Conservation (phyloP, 352 stramenopile genomes). For the Halophytophthora batemanensis region DNA sequence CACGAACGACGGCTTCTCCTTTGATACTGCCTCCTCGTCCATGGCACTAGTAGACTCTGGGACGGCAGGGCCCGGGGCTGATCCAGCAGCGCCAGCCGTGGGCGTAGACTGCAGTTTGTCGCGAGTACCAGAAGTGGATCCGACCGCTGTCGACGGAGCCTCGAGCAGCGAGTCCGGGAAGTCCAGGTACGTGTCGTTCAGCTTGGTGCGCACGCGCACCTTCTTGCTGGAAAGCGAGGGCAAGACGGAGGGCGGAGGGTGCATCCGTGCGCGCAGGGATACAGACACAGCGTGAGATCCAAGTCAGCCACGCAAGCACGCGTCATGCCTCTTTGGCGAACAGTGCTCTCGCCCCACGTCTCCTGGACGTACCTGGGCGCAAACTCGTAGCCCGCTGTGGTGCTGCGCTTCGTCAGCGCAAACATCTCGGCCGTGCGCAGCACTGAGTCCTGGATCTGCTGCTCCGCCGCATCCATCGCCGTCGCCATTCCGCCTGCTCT, state of each 20-base stretch:
- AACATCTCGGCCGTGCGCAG: slow-evolving; percentile 70
- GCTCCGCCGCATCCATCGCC: slow-evolving; percentile 18
- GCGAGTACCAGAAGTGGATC: slow-evolving; percentile 5
- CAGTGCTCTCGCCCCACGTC: background rate
- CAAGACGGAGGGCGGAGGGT: background rate
- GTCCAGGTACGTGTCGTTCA: slow-evolving; percentile 54
- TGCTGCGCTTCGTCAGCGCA: slow-evolving; percentile 58
- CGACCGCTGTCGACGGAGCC: slow-evolving; percentile 14
- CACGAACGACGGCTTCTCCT: slow-evolving; percentile 38
- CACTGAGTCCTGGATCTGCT: slow-evolving; percentile 61
- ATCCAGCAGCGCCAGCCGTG: background rate
- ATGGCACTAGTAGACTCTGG: slow-evolving; percentile 17
- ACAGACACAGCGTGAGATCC: slow-evolving; percentile 2
- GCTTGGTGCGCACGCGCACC: slow-evolving; percentile 62
- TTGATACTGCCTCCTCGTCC: slow-evolving; percentile 4
- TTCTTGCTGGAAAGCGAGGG: slow-evolving; percentile 51
- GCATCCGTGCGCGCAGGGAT: background rate
- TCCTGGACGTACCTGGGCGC: slow-evolving; percentile 42
- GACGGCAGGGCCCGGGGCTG: slow-evolving; percentile 12
- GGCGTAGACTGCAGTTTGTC: slow-evolving; percentile 3
- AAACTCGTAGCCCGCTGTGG: slow-evolving; percentile 43
- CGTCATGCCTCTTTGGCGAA: background rate
- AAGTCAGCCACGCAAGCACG: slow-evolving; percentile 5
- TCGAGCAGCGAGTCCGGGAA: slow-evolving; percentile 55
- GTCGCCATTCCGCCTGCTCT: background rate